Base-by-base conservation (phyloP, 1,139 yeast genomes). In the Yamadazyma diospyri region DNA sequence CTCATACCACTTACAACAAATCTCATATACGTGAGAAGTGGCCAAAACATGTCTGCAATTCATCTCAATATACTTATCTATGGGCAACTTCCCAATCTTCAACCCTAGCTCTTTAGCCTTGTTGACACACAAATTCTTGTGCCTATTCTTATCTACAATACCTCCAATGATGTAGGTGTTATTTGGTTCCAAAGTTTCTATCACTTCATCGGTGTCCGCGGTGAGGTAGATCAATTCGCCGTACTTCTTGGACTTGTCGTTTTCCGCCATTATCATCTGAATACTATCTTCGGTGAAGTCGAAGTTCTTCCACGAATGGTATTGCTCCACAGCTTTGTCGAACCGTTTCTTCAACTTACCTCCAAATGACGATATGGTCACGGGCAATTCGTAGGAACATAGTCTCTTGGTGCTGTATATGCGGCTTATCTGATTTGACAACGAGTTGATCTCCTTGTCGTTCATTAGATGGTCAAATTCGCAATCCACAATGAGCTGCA, bases 121-220 rank as follows among this genome's bases (percentile, higher is more conserved):
- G 44, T 83, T 72, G 36, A 77, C 70, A 57, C 98, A 92, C 32
- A 92, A 60, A 41, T 71, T 69, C 58, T 89, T 89, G 64, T 92
- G 84, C 46, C 97, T 73, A 43, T 94, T 94, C 57, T 89, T 92
- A 57, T 92, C 98, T 6, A 92, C 97, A 35, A 92, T 89, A 0
- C 98, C 98, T 7, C 98, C 98, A 34, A 92, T 79, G 29, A 89
- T 76, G 48, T 92, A 92, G 0, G 94, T 83, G 55, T 72, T 70
- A 4, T 79, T 81, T 4, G 79, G 76, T 40, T 81, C 79, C 32
- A 92, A 62, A 13, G 72, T 75, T 22, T 83, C 59, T 14, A 73
- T 72, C 25, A 59, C 64, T 17, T 83, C 83, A 12, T 81, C 84
- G 0, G 95, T 81, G 48, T 92, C 98, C 0, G 97, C 95, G 1